Percentiles rank a stretch among this genome's conserved stretches.
phyloP scores from a whole-genome alignment of 2,329 filamentous ascomycete genomes.

The Aspergillus quadricinctus region DNA sequence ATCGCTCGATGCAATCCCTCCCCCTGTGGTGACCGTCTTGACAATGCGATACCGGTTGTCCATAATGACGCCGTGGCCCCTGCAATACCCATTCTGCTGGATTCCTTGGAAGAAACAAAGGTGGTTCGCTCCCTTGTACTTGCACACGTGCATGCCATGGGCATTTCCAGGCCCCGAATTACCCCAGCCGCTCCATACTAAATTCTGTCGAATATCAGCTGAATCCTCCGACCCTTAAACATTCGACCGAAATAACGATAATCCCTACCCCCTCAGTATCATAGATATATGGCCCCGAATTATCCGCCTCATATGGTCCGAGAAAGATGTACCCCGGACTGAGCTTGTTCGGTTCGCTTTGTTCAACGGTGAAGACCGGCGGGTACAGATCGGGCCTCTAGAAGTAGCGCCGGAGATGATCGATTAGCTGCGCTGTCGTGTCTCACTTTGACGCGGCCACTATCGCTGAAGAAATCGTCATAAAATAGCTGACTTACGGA shows the following conservation, averaged over 20 bases:
- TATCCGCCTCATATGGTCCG: constrained; percentile 46
- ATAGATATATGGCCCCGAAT: constrained; percentile 50
- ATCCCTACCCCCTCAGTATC: constrained; percentile 44
- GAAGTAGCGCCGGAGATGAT: not conserved
- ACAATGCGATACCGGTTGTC: constrained; percentile 48
- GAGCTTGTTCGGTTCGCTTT: constrained; percentile 26
- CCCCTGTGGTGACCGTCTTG: constrained; percentile 41
- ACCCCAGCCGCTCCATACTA: constrained; percentile 50
- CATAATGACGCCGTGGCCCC: constrained; percentile 51
- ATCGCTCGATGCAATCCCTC: constrained; percentile 42
- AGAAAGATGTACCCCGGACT: constrained; percentile 50
- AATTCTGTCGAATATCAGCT: constrained; percentile 29
- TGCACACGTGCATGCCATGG: constrained; percentile 47
- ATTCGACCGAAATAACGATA: not conserved
- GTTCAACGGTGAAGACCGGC: constrained; percentile 31
- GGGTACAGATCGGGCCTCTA: constrained; percentile 40
- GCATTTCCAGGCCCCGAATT: constrained; percentile 46
- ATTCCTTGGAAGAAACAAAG: constrained; percentile 52
- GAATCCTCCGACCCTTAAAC: constrained; percentile 7
- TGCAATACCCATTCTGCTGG: constrained; percentile 49
- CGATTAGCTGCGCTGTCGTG: not conserved
- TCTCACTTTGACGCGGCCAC: not conserved
- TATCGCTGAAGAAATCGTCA: not conserved
- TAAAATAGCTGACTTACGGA: constrained; percentile 26
- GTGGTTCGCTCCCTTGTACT: constrained; percentile 46